Percentiles rank a stretch among this genome's conserved stretches.
Conservation (phyloP, 352 stramenopile genomes). For the Aphanomyces stellatus region DNA sequence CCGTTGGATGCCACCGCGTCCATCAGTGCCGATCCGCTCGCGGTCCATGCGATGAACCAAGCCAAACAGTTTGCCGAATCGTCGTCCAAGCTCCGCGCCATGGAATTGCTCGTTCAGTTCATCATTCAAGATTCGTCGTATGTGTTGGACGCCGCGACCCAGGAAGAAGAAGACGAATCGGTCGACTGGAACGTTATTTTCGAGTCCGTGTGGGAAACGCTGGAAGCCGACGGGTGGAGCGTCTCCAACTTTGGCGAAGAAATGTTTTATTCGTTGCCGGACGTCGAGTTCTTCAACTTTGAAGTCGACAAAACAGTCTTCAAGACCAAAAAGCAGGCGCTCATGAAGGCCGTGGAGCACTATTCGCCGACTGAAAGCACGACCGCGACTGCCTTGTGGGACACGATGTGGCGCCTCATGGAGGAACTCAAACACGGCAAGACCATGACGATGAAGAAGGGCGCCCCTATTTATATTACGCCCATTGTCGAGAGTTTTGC, state of each 20-base stretch:
- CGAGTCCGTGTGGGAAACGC: conserved; percentile 42
- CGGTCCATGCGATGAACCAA: not conserved
- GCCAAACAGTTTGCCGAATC: conserved; percentile 1
- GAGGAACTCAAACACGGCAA: conserved; percentile 13
- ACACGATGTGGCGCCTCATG: conserved; percentile 11
- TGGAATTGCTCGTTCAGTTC: conserved; percentile 4
- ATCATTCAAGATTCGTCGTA: conserved; percentile 7
- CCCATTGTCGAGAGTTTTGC: not conserved
- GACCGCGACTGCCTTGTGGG: not conserved
- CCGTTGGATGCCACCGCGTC: not conserved
- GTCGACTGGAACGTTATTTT: conserved; percentile 34
- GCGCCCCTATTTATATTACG: not conserved
- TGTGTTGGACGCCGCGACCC: not conserved
- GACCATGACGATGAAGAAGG: not conserved
- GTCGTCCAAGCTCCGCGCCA: not conserved
- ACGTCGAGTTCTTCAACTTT: conserved; percentile 57
- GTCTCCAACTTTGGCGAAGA: conserved; percentile 39
- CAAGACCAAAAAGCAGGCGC: conserved; percentile 42
- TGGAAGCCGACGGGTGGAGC: conserved; percentile 44
- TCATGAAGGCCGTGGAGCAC: conserved; percentile 51
- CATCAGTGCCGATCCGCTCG: not conserved
- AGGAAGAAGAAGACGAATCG: conserved; percentile 21
- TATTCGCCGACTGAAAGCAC: not conserved
- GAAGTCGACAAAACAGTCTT: conserved; percentile 73
- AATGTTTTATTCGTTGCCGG: conserved; percentile 51